Percentiles rank a stretch among this genome's conserved stretches.
These are phyloP conservation scores for Juncus inflexus DNA, from an alignment of 176 grass and related monocot genomes.

Conservation along the genomic window DNA sequence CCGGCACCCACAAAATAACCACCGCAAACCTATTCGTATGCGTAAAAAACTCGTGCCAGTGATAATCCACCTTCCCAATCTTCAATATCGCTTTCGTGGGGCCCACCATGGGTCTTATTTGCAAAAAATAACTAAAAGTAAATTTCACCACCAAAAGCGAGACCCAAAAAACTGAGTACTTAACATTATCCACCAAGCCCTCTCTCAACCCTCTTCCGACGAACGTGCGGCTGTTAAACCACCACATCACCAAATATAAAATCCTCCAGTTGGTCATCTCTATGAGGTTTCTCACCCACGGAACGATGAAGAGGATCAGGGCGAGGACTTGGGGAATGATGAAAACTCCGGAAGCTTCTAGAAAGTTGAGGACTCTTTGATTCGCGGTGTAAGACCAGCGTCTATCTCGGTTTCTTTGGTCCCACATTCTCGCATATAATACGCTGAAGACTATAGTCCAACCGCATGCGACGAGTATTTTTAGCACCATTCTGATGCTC, in stretches of 20 bases:
- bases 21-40: slow-evolving; percentile 66
- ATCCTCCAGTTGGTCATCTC: slow-evolving; percentile 95
- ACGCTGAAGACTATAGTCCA: slow-evolving; percentile 72
- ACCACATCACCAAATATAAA: slow-evolving; percentile 80
- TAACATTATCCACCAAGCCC: slow-evolving; percentile 79
- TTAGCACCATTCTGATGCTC: slow-evolving; percentile 67
- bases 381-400: slow-evolving; percentile 65
- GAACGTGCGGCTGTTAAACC: slow-evolving; percentile 90
- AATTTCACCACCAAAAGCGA: slow-evolving; percentile 69
- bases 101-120: slow-evolving; percentile 77
- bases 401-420: slow-evolving; percentile 56
- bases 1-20: slow-evolving; percentile 75
- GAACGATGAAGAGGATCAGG: slow-evolving; percentile 62
- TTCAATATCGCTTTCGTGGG: slow-evolving; percentile 70
- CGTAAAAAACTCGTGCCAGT: slow-evolving; percentile 93
- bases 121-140: slow-evolving; percentile 83
- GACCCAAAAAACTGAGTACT: slow-evolving; percentile 73
- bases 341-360: slow-evolving; percentile 75
- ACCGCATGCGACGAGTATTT: slow-evolving; percentile 53
- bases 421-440: slow-evolving; percentile 76
- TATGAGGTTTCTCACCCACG: slow-evolving; percentile 72
- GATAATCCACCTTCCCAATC: slow-evolving; percentile 40
- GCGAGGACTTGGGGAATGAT: slow-evolving; percentile 71
- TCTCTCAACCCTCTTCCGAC: slow-evolving; percentile 86
- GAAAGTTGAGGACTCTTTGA: slow-evolving; percentile 56